A percentile compares a stretch with the other conserved stretches of the same genome.
These are phyloP conservation scores for Macrolepiota dolichaula DNA, from an alignment of 768 basidiomycete genomes.

Conservation along the genomic window DNA sequence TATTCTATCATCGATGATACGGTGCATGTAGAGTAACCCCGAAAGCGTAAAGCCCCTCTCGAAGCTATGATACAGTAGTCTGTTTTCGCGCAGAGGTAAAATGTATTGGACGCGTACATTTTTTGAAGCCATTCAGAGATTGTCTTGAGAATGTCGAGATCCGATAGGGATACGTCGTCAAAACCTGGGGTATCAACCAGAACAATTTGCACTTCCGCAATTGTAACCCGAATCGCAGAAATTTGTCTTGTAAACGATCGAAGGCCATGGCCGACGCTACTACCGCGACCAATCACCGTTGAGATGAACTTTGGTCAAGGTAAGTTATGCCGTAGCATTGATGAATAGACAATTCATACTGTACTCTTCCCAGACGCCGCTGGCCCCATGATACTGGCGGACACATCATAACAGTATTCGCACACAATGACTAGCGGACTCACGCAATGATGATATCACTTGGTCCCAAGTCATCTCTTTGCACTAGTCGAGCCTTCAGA, in stretches of 20 bases:
- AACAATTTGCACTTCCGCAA: neutral
- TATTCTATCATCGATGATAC: slow-evolving; percentile 10
- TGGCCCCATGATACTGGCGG: slow-evolving; percentile 3
- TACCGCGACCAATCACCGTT: neutral
- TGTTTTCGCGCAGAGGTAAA: neutral
- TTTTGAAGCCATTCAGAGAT: slow-evolving; percentile 11
- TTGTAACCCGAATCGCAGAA: neutral
- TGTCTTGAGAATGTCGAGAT: slow-evolving; percentile 5
- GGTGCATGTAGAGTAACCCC: neutral
- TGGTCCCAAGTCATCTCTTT: too few species aligned
- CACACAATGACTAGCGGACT: neutral
- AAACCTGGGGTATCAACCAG: slow-evolving; percentile 17
- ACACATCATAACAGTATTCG: neutral
- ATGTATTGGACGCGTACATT: slow-evolving; percentile 2
- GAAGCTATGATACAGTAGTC: too few species aligned
- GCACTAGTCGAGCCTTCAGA: too few species aligned
- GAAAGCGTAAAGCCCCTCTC: neutral
- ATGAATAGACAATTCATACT: neutral
- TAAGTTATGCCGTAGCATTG: neutral
- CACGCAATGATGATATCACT: slow-evolving; percentile 6
- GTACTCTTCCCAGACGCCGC: slow-evolving; percentile 8
- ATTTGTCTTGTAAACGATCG: slow-evolving; percentile 1
- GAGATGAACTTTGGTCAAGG: neutral
- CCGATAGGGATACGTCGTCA: slow-evolving; percentile 8
- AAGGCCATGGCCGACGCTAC: neutral